Percentiles rank a stretch among this genome's conserved stretches.
Evolutionary conservation across 2,329 filamentous ascomycete species (phyloP).

Genomic region (Nemania sp.): DNA sequence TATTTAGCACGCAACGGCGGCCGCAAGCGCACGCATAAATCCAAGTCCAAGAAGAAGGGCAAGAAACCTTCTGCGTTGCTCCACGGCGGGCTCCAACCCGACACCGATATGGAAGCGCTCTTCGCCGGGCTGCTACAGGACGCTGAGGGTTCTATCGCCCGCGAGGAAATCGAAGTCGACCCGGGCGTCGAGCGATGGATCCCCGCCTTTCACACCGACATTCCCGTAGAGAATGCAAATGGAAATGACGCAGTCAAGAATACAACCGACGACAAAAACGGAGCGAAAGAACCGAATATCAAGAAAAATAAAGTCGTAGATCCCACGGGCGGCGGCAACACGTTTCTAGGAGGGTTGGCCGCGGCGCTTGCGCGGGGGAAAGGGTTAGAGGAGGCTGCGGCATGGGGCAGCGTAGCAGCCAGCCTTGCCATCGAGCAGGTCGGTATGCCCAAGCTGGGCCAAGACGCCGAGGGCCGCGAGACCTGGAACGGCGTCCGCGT

Average conservation of each 20-base stretch:
- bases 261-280: background rate
- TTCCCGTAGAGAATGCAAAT: background rate
- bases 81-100: constrained; percentile 57
- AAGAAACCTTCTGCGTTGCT: constrained; percentile 50
- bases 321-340: constrained; percentile 92
- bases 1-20: constrained; percentile 63
- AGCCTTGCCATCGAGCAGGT: constrained; percentile 96
- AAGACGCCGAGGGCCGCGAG: constrained; percentile 51
- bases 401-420: constrained; percentile 80
- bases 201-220: constrained; percentile 68
- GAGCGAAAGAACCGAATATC: no score
- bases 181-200: constrained; percentile 73
- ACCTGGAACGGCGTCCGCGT: constrained; percentile 65
- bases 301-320: constrained; percentile 67
- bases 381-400: constrained; percentile 68
- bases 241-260: background rate
- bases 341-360: constrained; percentile 70
- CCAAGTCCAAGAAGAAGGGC: constrained; percentile 21
- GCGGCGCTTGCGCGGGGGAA: constrained; percentile 63
- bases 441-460: constrained; percentile 68
- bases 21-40: constrained; percentile 46
- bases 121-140: constrained; percentile 62
- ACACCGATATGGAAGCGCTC: constrained; percentile 65
- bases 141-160: constrained; percentile 54
- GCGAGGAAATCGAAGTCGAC: constrained; percentile 64